Percentiles rank a stretch among this genome's conserved stretches.
These are phyloP conservation scores for Marasmius fiardii DNA, from an alignment of 1,284 basidiomycete genomes.

Conservation along the genomic window DNA sequence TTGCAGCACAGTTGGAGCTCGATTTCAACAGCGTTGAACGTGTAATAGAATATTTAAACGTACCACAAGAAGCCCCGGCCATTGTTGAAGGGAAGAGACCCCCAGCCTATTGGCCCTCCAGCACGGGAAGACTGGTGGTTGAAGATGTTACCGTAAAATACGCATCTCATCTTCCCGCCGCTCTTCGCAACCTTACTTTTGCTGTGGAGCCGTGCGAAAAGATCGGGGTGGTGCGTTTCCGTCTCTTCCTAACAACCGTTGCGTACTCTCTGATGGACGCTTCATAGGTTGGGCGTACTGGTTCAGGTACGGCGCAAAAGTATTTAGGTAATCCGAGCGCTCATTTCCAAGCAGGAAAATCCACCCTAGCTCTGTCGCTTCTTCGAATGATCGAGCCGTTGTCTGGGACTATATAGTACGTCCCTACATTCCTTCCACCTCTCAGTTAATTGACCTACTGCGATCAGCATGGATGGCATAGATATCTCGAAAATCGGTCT, in stretches of 20 bases:
- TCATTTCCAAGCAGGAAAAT: constrained; percentile 46
- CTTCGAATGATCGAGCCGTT: constrained; percentile 80
- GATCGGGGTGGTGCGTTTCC: constrained; percentile 57
- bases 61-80: constrained; percentile 79
- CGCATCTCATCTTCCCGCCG: constrained; percentile 69
- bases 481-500: constrained; percentile 81
- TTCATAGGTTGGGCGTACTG: constrained; percentile 58
- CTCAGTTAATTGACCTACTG: constrained; percentile 3
- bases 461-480: constrained; percentile 69
- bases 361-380: constrained; percentile 72
- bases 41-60: constrained; percentile 76
- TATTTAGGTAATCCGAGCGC: neutral
- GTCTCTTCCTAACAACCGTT: constrained; percentile 14
- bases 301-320: constrained; percentile 43
- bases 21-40: constrained; percentile 83
- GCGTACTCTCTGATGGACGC: neutral
- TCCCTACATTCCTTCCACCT: neutral
- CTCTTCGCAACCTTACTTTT: constrained; percentile 70
- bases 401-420: constrained; percentile 67
- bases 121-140: constrained; percentile 49
- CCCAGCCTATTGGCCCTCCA: constrained; percentile 80
- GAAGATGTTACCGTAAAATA: constrained; percentile 73
- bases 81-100: constrained; percentile 51
- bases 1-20: constrained; percentile 64
- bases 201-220: constrained; percentile 72